Evolutionary conservation across 2,329 filamentous ascomycete species (phyloP).

Genomic region (Talaromyces albobiverticillius): DNA sequence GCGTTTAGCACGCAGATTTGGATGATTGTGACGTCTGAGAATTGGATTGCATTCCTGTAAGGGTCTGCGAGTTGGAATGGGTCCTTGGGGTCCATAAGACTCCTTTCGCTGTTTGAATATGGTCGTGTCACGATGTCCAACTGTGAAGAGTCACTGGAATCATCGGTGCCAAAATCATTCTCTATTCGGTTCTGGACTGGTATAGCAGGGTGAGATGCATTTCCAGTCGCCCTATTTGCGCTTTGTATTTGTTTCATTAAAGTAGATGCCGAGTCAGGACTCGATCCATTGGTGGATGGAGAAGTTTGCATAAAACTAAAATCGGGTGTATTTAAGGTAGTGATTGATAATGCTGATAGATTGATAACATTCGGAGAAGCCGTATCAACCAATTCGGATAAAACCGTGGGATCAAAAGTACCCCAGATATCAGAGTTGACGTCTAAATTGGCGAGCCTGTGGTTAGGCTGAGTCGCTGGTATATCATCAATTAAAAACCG

Average conservation of each 20-base stretch:
- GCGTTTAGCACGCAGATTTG: conserved; percentile 9
- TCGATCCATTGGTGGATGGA: background rate
- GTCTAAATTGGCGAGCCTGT: background rate
- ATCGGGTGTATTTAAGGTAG: background rate
- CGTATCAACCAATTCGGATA: too few relatives aligned
- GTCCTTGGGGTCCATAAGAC: background rate
- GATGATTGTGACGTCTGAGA: conserved; percentile 5
- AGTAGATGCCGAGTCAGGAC: background rate
- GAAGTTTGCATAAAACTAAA: background rate
- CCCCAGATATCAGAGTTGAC: too few relatives aligned
- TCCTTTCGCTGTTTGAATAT: background rate
- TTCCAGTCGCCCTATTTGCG: background rate
- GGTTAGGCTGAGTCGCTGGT: background rate
- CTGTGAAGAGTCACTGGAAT: background rate
- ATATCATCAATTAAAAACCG: background rate
- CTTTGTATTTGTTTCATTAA: background rate
- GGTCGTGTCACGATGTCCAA: background rate
- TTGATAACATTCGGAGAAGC: background rate
- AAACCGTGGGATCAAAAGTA: background rate
- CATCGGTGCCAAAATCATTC: background rate
- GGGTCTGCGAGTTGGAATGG: background rate
- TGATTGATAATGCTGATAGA: background rate
- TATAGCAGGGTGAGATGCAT: background rate
- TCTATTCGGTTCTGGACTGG: background rate
- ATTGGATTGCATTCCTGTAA: background rate